A percentile compares a stretch with the other conserved stretches of the same genome.
phyloP scores from a whole-genome alignment of 1,139 yeast species.

The Kluyveromyces marxianus region DNA sequence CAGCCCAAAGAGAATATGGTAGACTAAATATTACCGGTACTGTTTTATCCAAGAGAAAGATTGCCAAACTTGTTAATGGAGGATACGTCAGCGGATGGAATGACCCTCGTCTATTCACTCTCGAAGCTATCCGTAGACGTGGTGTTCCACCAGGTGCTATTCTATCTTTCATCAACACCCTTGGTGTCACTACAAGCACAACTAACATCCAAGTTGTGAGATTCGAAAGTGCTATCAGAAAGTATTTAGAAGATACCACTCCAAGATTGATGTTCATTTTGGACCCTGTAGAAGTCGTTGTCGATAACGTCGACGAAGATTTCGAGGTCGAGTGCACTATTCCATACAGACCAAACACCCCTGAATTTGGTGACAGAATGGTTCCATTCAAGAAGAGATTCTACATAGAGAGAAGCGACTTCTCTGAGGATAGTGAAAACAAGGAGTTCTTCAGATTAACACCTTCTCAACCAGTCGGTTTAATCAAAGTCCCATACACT shows the following conservation, averaged over 20 bases:
- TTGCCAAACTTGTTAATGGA: constrained; percentile 82
- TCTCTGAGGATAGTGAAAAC: constrained; percentile 59
- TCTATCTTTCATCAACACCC: constrained; percentile 81
- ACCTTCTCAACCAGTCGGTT: constrained; percentile 88
- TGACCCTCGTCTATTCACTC: constrained; percentile 92
- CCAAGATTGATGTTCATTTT: constrained; percentile 93
- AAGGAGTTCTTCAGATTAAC: constrained; percentile 77
- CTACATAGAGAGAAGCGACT: constrained; percentile 82
- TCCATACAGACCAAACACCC: constrained; percentile 84
- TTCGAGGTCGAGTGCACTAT: constrained; percentile 62
- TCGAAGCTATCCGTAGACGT: constrained; percentile 91
- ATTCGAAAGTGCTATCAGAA: constrained; percentile 84
- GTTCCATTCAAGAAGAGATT: constrained; percentile 71
- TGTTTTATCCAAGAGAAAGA: constrained; percentile 88
- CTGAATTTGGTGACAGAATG: constrained; percentile 65
- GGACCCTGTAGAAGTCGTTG: constrained; percentile 75
- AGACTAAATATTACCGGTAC: constrained; percentile 93
- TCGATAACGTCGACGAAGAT: constrained; percentile 77
- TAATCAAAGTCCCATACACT: constrained; percentile 83
- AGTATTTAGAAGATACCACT: constrained; percentile 80
- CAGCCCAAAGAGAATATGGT: constrained; percentile 98
- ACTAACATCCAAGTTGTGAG: constrained; percentile 85
- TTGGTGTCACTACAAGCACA: constrained; percentile 93
- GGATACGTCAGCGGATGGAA: constrained; percentile 91
- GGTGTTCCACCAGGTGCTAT: constrained; percentile 99